Evolutionary conservation across 2,329 filamentous ascomycete species (phyloP).

Genomic region (Coleophoma cylindrospora): DNA sequence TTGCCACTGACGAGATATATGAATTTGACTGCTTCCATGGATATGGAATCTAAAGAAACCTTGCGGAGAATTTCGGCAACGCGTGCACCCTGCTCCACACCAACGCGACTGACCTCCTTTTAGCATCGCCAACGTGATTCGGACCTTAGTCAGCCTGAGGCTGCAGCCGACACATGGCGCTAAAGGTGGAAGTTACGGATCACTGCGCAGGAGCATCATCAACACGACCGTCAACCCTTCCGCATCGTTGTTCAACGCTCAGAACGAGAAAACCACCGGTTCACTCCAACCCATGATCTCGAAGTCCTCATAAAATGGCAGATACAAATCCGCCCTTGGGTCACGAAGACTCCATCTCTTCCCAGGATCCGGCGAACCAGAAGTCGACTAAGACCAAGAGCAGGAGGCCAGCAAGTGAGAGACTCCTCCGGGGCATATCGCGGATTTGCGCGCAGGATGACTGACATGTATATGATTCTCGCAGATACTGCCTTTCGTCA

Average conservation of each 20-base stretch:
- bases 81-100: no score
- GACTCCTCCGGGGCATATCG: slow-evolving; percentile 21
- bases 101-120: no score
- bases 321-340: slow-evolving; percentile 18
- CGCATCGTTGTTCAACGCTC: background rate
- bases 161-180: background rate
- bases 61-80: no score
- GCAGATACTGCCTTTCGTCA: slow-evolving; percentile 94
- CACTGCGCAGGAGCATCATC: background rate
- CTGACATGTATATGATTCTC: slow-evolving; percentile 12
- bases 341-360: slow-evolving; percentile 45
- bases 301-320: slow-evolving; percentile 20
- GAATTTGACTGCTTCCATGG: no score
- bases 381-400: slow-evolving; percentile 79
- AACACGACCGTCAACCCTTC: background rate
- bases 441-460: slow-evolving; percentile 6
- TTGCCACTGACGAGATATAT: no score
- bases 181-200: background rate
- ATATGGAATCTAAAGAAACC: no score
- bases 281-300: slow-evolving; percentile 16
- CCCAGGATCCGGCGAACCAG: slow-evolving; percentile 46
- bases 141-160: no score
- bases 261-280: background rate
- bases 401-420: slow-evolving; percentile 79
- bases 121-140: no score